These are phyloP conservation scores for Termitomyces sp. DNA, from an alignment of 768 basidiomycete genomes.

Conservation along the genomic window DNA sequence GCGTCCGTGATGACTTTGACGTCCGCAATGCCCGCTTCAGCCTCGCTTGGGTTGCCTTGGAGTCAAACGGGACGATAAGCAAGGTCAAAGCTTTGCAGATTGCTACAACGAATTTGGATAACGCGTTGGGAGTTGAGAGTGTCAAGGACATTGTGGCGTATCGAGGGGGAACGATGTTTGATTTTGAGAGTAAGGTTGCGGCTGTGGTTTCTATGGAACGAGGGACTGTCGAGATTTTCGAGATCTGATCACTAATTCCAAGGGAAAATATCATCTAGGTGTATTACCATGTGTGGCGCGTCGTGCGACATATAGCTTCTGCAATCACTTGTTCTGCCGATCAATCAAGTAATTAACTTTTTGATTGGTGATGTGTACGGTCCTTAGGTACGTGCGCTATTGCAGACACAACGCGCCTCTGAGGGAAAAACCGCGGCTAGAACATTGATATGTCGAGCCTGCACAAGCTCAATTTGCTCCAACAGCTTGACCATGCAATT, in stretches of 20 bases:
- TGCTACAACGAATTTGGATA: constrained; percentile 11
- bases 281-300: too few relatives aligned
- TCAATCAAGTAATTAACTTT: too few relatives aligned
- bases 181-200: constrained; percentile 38
- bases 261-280: neutral
- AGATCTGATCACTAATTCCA: neutral
- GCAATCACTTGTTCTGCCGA: too few relatives aligned
- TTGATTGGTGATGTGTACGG: too few relatives aligned
- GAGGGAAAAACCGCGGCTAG: too few relatives aligned
- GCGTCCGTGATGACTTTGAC: constrained; percentile 51
- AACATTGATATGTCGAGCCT: too few relatives aligned
- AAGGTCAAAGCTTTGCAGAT: constrained; percentile 26
- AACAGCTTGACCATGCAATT: too few relatives aligned
- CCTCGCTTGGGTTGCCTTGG: constrained; percentile 34
- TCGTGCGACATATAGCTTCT: too few relatives aligned
- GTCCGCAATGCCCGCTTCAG: constrained; percentile 72
- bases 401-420: too few relatives aligned
- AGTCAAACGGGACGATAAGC: constrained; percentile 32
- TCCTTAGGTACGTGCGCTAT: too few relatives aligned
- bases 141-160: constrained; percentile 34
- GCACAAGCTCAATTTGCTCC: too few relatives aligned
- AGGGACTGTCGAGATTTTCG: constrained; percentile 11
- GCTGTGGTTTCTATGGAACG: constrained; percentile 30
- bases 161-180: constrained; percentile 31
- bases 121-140: constrained; percentile 32